phyloP scores from a whole-genome alignment of 1,139 yeast species.

The Suhomyces maxii region DNA sequence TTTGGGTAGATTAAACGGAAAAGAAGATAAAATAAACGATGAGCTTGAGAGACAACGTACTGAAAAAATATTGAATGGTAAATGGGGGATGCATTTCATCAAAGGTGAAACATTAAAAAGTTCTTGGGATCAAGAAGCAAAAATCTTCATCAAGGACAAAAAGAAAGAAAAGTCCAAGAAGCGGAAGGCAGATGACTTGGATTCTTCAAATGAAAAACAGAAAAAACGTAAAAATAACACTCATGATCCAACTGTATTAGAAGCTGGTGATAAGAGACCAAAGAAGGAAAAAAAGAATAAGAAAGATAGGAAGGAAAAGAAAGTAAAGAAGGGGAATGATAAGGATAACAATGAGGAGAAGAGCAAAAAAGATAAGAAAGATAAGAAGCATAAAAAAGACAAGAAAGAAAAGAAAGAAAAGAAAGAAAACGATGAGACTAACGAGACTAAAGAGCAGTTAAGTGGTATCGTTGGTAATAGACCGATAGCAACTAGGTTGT shows the following conservation, averaged over 20 bases:
- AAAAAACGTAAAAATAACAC: neutral
- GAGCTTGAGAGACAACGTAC: slow-evolving; percentile 68
- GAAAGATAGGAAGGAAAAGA: slow-evolving; percentile 26
- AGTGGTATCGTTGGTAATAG: slow-evolving; percentile 9
- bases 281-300: slow-evolving; percentile 18
- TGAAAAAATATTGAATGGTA: slow-evolving; percentile 69
- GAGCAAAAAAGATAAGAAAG: slow-evolving; percentile 17
- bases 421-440: slow-evolving; percentile 18
- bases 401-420: slow-evolving; percentile 21
- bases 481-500: slow-evolving; percentile 60
- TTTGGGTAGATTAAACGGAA: slow-evolving; percentile 81
- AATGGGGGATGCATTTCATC: slow-evolving; percentile 85
- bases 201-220: neutral
- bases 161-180: slow-evolving; percentile 9
- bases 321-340: slow-evolving; percentile 24
- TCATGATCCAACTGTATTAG: slow-evolving; percentile 1
- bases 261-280: slow-evolving; percentile 21
- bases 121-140: slow-evolving; percentile 75
- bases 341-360: slow-evolving; percentile 25
- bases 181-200: slow-evolving; percentile 13
- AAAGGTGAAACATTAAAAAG: slow-evolving; percentile 81
- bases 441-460: slow-evolving; percentile 17
- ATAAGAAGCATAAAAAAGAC: slow-evolving; percentile 20
- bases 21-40: slow-evolving; percentile 55
- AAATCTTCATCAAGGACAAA: slow-evolving; percentile 17